Conservation (phyloP, 2,329 filamentous ascomycete genomes). For the Orbilia brochopaga region DNA sequence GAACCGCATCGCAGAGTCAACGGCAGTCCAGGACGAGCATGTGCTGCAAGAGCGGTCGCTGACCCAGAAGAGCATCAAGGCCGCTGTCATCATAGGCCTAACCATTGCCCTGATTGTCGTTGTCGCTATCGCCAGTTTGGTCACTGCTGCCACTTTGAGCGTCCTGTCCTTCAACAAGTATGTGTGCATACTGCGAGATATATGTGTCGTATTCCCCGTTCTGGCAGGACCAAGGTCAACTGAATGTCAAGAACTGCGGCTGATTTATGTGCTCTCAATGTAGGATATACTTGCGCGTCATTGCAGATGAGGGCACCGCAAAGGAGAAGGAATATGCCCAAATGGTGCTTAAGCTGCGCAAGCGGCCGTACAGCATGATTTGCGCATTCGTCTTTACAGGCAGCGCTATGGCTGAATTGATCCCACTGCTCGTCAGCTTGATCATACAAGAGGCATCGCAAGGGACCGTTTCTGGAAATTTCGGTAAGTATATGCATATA, state of each 20-base stretch:
- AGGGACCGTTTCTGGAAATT: conserved; percentile 33
- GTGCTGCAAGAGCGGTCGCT: conserved; percentile 14
- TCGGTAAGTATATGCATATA: conserved; percentile 19
- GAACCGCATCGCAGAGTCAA: conserved; percentile 22
- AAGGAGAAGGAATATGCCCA: conserved; percentile 31
- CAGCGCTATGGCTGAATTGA: conserved; percentile 46
- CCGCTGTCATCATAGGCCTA: conserved; percentile 22
- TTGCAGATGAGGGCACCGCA: conserved; percentile 26
- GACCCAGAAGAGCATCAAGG: conserved; percentile 5
- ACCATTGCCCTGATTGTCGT: conserved; percentile 13
- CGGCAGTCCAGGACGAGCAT: neutral
- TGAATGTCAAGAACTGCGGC: neutral
- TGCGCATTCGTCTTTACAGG: conserved; percentile 46
- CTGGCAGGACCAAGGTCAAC: neutral
- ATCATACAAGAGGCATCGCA: conserved; percentile 35
- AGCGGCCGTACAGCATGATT: conserved; percentile 34
- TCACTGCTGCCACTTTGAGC: conserved; percentile 41
- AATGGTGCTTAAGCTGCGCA: conserved; percentile 25
- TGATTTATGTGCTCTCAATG: neutral
- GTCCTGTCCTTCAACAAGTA: conserved; percentile 44
- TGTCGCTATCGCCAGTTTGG: conserved; percentile 33
- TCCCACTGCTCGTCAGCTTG: conserved; percentile 40
- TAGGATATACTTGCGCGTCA: conserved; percentile 44
- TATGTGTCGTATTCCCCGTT: neutral
- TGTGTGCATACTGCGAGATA: neutral